phyloP scores from a whole-genome alignment of 2,329 filamentous ascomycete genomes.

The Ophiostoma populinum region DNA sequence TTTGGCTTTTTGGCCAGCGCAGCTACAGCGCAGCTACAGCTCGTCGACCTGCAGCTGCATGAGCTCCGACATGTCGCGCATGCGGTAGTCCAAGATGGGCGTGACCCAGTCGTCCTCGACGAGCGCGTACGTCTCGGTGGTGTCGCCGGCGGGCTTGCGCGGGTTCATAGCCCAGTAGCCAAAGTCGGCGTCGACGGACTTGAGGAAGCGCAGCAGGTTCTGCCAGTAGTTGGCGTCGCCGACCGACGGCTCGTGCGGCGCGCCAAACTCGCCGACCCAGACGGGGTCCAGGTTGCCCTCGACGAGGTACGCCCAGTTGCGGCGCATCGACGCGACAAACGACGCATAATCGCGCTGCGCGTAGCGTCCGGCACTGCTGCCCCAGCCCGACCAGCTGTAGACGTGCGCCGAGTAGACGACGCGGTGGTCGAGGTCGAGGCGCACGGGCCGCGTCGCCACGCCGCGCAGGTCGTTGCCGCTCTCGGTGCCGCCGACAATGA shows the following conservation, averaged over 20 bases:
- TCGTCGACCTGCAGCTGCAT: slow-evolving; percentile 6
- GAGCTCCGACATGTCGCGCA: slow-evolving; percentile 42
- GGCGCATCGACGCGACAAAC: slow-evolving; percentile 44
- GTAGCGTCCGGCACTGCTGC: slow-evolving; percentile 40
- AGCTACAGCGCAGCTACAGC: slow-evolving; percentile 1
- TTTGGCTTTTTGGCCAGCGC: too few species aligned
- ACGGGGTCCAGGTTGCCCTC: slow-evolving; percentile 39
- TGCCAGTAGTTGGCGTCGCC: slow-evolving; percentile 49
- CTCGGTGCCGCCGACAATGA: slow-evolving; percentile 50
- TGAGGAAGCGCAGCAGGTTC: slow-evolving; percentile 42
- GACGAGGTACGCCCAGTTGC: slow-evolving; percentile 50
- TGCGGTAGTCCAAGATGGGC: slow-evolving; percentile 41
- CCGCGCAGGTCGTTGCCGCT: slow-evolving; percentile 48
- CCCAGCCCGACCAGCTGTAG: slow-evolving; percentile 56
- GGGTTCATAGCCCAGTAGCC: slow-evolving; percentile 57
- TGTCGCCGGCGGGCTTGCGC: slow-evolving; percentile 40
- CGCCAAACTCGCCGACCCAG: slow-evolving; percentile 53
- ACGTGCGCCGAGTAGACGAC: slow-evolving; percentile 54
- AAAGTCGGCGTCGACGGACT: slow-evolving; percentile 42
- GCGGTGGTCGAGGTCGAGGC: slow-evolving; percentile 33
- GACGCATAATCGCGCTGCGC: slow-evolving; percentile 41
- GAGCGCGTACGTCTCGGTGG: slow-evolving; percentile 41
- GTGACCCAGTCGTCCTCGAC: slow-evolving; percentile 48
- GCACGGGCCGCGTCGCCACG: slow-evolving; percentile 36
- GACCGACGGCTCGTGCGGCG: slow-evolving; percentile 31